Evolutionary conservation across 2,329 filamentous ascomycete species (phyloP), one percentile per base, ranked within the genome.

Genomic region (Hymenoscyphus infarciens): DNA sequence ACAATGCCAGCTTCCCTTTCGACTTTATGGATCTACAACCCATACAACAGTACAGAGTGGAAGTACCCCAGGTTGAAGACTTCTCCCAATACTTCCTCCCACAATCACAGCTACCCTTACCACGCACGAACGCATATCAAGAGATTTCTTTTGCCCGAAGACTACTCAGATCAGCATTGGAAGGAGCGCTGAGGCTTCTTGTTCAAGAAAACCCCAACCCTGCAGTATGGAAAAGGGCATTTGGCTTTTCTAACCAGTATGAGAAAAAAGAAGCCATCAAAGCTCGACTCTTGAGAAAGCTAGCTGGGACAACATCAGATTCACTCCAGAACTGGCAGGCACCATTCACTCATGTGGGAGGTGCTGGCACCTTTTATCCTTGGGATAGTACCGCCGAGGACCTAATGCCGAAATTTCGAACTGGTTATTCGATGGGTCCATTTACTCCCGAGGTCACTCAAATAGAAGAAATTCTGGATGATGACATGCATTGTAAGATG

Each of bases 141-240:
- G 90, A 93, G 73, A 77, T 79, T 1, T 87, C 82, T 0, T 93
- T 96, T 68, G 86, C 86, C 11, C 84, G 90, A 7, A 82, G 88
- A 4, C 77, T 96, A 4, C 88, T 91, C 57, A 84, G 91, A 52
- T 80, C 80, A 60, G 81, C 85, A 2, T 68, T 87, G 0, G 90
- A 96, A 74, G 76, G 80, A 29, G 89, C 82, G 0, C 83, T 87
- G 62, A 76, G 78, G 2, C 75, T 93, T 1, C 78, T 90, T 2
- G 77, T 73, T 15, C 79, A 80, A 72, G 70, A 76, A 1, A 75
- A 80, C 80, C 83, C 56, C 7, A 55, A 61, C 0, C 79, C 80
- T 1, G 73, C 77, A 2, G 74, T 74, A 0, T 78, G 86, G 61
- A 76, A 78, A n/a, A 80, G 81, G 38, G 80, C 87, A 1, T 93